These are phyloP conservation scores for Apiotrichum mycotoxinovorans DNA, from an alignment of 1,284 basidiomycete species.

Conservation along the genomic window DNA sequence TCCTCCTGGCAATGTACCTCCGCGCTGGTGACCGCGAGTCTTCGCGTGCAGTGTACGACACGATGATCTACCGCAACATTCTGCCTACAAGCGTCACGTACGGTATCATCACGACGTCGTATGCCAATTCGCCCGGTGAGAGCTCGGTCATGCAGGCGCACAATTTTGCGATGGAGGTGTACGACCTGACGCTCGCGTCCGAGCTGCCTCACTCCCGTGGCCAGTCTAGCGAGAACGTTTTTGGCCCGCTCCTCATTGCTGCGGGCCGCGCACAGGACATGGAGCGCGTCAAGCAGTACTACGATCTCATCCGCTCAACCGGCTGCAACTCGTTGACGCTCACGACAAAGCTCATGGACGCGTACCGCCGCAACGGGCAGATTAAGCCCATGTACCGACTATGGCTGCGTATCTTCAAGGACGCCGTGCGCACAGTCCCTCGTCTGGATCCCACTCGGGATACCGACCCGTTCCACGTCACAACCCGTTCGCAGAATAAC, in stretches of 20 bases:
- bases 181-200: conserved; percentile 17
- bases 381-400: conserved; percentile 59
- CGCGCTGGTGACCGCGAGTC: conserved; percentile 57
- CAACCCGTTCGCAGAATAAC: conserved; percentile 47
- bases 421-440: conserved; percentile 7
- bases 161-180: conserved; percentile 37
- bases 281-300: conserved; percentile 59
- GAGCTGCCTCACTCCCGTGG: conserved; percentile 22
- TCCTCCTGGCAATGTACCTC: conserved; percentile 76
- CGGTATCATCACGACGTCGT: conserved; percentile 62
- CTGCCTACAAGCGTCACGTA: conserved; percentile 70
- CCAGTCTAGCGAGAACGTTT: conserved; percentile 31
- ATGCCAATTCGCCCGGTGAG: conserved; percentile 21
- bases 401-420: conserved; percentile 54
- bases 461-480: too few species aligned
- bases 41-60: conserved; percentile 68
- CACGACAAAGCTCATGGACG: conserved; percentile 66
- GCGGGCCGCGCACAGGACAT: conserved; percentile 28
- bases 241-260: conserved; percentile 36
- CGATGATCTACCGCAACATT: conserved; percentile 68
- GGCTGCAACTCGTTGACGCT: conserved; percentile 17
- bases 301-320: conserved; percentile 14
- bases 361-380: conserved; percentile 64
- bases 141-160: conserved; percentile 36
- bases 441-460: neutral